Percentiles rank a stretch among this genome's conserved stretches.
Evolutionary conservation across 768 basidiomycete genomes (phyloP).

Genomic region (Paxillus ammoniavirescens): DNA sequence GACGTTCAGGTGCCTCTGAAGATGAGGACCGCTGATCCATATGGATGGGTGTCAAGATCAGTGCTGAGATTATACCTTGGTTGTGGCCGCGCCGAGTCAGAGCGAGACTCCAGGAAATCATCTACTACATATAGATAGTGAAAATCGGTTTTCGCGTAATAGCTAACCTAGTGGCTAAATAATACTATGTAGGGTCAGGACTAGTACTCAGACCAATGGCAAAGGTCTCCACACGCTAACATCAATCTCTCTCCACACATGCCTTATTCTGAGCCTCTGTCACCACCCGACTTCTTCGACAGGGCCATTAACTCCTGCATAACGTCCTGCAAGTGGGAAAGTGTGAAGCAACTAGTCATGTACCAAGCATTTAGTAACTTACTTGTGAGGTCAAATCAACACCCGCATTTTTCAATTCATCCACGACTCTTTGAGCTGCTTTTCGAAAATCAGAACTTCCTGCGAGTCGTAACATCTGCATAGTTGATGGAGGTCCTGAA

Average conservation of each 20-base stretch:
- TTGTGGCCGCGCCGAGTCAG: no score
- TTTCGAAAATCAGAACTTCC: conserved; percentile 51
- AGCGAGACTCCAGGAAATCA: no score
- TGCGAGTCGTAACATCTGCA: conserved; percentile 55
- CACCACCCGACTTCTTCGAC: conserved; percentile 27
- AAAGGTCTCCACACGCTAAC: no score
- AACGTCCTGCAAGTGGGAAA: conserved; percentile 39
- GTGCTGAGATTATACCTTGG: no score
- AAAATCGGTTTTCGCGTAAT: no score
- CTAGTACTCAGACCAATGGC: no score
- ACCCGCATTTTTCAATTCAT: conserved; percentile 57
- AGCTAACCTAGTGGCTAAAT: no score
- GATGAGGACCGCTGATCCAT: conserved; percentile 10
- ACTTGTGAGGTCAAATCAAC: conserved; percentile 59
- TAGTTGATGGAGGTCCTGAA: conserved; percentile 44
- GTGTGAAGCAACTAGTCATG: neutral
- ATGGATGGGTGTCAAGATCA: neutral
- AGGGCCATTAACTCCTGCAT: conserved; percentile 31
- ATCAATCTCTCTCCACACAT: no score
- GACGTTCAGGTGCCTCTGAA: conserved; percentile 35
- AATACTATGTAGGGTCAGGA: no score
- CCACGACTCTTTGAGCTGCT: conserved; percentile 43
- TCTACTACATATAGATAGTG: no score
- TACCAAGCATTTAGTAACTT: conserved; percentile 13
- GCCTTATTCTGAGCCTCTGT: neutral